Conservation (phyloP, 2,329 filamentous ascomycete genomes). For the Chrysoporthe austroafricana region DNA sequence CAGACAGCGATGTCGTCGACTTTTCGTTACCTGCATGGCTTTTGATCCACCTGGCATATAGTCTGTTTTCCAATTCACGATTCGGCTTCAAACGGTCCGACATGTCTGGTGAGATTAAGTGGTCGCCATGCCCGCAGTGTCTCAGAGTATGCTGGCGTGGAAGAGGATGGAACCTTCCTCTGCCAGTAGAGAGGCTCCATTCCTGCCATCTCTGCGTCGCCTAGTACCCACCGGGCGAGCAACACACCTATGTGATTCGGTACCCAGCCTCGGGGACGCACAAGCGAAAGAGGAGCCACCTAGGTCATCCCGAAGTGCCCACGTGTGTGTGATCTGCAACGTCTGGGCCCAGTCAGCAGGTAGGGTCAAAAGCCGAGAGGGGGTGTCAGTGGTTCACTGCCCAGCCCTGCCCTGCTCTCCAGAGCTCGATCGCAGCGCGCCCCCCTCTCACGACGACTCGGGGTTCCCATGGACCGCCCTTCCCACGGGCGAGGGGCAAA, state of each 20-base stretch:
- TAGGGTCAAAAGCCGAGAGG: not conserved
- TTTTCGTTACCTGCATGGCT: not conserved
- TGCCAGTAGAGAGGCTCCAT: not conserved
- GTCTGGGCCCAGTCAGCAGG: not conserved
- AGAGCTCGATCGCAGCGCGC: not conserved
- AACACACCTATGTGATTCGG: not conserved
- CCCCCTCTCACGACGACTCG: no score
- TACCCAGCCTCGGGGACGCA: not conserved
- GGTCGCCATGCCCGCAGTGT: not conserved
- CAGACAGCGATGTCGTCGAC: slow-evolving; percentile 9
- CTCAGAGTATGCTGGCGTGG: not conserved
- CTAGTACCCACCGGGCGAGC: not conserved
- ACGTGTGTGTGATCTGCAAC: slow-evolving; percentile 5
- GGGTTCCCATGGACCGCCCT: no score
- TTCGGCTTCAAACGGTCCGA: not conserved
- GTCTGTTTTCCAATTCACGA: not conserved
- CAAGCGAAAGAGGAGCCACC: not conserved
- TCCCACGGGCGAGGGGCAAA: no score
- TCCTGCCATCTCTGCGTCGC: not conserved
- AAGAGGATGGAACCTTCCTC: not conserved
- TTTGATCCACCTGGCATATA: slow-evolving; percentile 6
- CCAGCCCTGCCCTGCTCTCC: not conserved
- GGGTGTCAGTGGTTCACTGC: not conserved
- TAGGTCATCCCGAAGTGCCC: slow-evolving; percentile 3
- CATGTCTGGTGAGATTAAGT: not conserved